Percentiles rank a stretch among this genome's conserved stretches.
Evolutionary conservation across 2,329 filamentous ascomycete species (phyloP).

Genomic region (Colletotrichum euphorbiae): DNA sequence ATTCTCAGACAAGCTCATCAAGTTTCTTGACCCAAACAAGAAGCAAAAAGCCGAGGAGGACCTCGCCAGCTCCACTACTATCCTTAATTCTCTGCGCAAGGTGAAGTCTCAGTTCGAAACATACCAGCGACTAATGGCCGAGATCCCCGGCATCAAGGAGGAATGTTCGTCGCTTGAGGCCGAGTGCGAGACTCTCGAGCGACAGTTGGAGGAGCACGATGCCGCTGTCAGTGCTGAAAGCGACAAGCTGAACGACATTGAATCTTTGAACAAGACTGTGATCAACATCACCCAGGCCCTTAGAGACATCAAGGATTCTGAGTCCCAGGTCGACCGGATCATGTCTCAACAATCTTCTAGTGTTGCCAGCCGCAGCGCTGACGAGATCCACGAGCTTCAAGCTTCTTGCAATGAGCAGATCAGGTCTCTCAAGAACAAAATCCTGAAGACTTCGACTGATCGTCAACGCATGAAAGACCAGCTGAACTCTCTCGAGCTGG

Average conservation of each 20-base stretch:
- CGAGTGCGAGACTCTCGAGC: constrained; percentile 70
- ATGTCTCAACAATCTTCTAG: constrained; percentile 80
- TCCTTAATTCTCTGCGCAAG: constrained; percentile 69
- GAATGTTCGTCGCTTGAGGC: constrained; percentile 72
- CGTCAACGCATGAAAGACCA: constrained; percentile 77
- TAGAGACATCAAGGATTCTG: constrained; percentile 77
- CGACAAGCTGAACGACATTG: constrained; percentile 76
- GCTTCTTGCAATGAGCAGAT: constrained; percentile 75
- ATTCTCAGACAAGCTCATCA: constrained; percentile 75
- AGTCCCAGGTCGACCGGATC: constrained; percentile 80
- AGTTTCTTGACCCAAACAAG: constrained; percentile 70
- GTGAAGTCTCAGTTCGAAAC: constrained; percentile 78
- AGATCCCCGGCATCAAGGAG: constrained; percentile 76
- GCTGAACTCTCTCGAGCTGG: constrained; percentile 78
- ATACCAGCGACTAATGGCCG: constrained; percentile 75
- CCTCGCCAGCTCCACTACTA: constrained; percentile 61
- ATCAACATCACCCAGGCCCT: constrained; percentile 78
- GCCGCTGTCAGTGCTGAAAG: constrained; percentile 72
- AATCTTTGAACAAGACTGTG: constrained; percentile 81
- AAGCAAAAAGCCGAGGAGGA: constrained; percentile 72
- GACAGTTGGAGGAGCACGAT: constrained; percentile 76
- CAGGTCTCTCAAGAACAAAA: constrained; percentile 70
- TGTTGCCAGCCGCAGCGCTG: constrained; percentile 74
- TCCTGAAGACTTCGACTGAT: constrained; percentile 75
- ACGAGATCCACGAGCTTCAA: constrained; percentile 86